A percentile compares a stretch with the other conserved stretches of the same genome.
Conservation (phyloP, 2,329 filamentous ascomycete genomes). For the Trichoderma afroharzianum region DNA sequence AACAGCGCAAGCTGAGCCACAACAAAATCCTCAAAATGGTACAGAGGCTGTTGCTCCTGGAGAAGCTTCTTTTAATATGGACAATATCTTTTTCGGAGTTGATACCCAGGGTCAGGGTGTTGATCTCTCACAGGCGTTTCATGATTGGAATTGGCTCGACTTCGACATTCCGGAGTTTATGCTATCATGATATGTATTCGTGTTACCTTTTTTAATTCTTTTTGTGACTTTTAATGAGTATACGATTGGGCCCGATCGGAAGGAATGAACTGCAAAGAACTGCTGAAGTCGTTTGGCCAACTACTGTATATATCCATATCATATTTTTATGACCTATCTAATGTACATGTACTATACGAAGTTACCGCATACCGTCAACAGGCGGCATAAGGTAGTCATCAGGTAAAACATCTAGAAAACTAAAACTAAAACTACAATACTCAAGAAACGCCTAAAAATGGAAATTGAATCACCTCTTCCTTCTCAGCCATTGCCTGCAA, state of each 20-base stretch:
- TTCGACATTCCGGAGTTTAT: constrained; percentile 6
- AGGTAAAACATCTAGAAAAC: not conserved
- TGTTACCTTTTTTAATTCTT: not conserved
- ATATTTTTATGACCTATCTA: not conserved
- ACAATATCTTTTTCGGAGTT: not conserved
- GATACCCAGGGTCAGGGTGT: not conserved
- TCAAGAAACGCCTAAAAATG: not conserved
- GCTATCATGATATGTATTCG: not conserved
- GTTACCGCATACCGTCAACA: not conserved
- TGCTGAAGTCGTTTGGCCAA: not conserved
- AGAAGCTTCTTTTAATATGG: not conserved
- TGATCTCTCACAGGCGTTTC: not conserved
- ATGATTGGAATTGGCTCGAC: constrained; percentile 10
- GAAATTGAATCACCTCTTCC: not conserved
- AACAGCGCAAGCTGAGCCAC: not conserved
- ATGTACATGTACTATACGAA: not conserved
- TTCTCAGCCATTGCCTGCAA: not conserved
- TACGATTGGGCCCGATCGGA: fast-evolving
- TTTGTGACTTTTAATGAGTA: not conserved
- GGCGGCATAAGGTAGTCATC: not conserved
- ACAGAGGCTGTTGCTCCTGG: not conserved
- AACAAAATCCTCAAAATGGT: not conserved
- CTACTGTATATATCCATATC: not conserved
- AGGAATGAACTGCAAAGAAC: not conserved
- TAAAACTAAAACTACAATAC: not conserved